These are phyloP conservation scores for Pseudovirgaria hyperparasitica DNA, from an alignment of 2,329 filamentous ascomycete species.

Conservation along the genomic window DNA sequence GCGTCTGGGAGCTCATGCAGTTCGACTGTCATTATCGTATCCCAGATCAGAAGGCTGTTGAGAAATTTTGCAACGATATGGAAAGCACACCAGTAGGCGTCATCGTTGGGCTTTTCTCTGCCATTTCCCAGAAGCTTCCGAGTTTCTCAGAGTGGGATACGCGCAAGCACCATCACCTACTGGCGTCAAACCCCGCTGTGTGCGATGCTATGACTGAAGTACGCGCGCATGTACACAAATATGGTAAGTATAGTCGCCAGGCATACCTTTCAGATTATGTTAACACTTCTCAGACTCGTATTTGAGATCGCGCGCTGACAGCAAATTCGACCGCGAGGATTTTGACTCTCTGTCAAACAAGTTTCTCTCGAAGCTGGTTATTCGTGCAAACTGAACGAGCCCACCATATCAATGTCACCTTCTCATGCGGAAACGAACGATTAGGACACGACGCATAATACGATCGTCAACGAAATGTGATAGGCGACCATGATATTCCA, in stretches of 20 bases:
- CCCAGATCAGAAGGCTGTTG: conserved; percentile 67
- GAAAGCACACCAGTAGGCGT: conserved; percentile 91
- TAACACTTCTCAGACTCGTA: conserved; percentile 59
- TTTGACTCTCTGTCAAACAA: conserved; percentile 96
- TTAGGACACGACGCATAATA: no score
- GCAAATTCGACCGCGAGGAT: conserved; percentile 79
- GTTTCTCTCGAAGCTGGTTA: conserved; percentile 91
- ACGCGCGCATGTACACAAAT: conserved; percentile 78
- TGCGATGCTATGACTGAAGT: conserved; percentile 97
- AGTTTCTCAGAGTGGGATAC: conserved; percentile 92
- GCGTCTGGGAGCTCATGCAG: conserved; percentile 97
- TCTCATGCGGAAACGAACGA: no score
- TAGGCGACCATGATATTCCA: no score
- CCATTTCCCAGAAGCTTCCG: conserved; percentile 92
- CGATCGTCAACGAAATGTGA: no score
- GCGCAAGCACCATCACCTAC: conserved; percentile 73
- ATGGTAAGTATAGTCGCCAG: conserved; percentile 51
- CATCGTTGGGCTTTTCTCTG: conserved; percentile 92
- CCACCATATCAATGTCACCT: no score
- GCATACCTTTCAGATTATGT: conserved; percentile 21
- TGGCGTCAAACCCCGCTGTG: conserved; percentile 82
- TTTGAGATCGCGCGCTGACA: conserved; percentile 63
- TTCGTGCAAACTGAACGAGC: conserved; percentile 64
- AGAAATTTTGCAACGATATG: conserved; percentile 96
- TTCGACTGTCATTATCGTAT: conserved; percentile 96